Evolutionary conservation across 805 yeast genomes (phyloP), one percentile per base, ranked within the genome.

Genomic region (Candida xiaguanensis): DNA sequence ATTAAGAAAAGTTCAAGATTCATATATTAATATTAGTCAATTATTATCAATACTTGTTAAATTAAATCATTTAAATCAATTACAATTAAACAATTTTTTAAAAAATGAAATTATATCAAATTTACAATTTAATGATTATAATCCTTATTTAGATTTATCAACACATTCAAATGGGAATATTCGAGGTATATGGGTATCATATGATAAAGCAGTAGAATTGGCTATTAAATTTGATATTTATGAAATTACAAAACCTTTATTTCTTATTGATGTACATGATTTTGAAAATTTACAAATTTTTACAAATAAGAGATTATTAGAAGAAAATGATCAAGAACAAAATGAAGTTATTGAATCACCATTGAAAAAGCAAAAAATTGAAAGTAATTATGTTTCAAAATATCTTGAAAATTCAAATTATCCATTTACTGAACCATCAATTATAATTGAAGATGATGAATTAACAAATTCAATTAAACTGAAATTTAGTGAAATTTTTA

Each of bases 231-330:
- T 67, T 41, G 72, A 67, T 47, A 49, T 67, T 26, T 68, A 68
- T 49, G 63, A 59, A 37, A 42, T 65, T 32, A 50, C 57, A 19
- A 67, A 67, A 50, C 52, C 48, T 40, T 49, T 68, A 33, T 65
- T 67, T 39, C 51, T 68, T 39, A 58, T 68, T n/a, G 73, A 68
- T 43, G 74, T 68, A 27, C 74, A 68, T 44, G 72, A 67, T 41
- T 67, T 51, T 43, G 72, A 67, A 38, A 52, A 50, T 40, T 54
- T 68, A 19, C 70, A 70, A 7, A 53, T 49, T 41, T 42, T 45
- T 18, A 46, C 7, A 11, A 39, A 39, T 25, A 51, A 55, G 28
- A 37, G 61, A 30, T 24, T 36, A n/a, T 43, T 43, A 9, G 52
- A 47, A 2, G 49, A 40, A 12, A 40, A 33, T 9, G 56, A 50